Conservation (phyloP, 169 alveolate genomes). For the Cryptosporidium viatorum region DNA sequence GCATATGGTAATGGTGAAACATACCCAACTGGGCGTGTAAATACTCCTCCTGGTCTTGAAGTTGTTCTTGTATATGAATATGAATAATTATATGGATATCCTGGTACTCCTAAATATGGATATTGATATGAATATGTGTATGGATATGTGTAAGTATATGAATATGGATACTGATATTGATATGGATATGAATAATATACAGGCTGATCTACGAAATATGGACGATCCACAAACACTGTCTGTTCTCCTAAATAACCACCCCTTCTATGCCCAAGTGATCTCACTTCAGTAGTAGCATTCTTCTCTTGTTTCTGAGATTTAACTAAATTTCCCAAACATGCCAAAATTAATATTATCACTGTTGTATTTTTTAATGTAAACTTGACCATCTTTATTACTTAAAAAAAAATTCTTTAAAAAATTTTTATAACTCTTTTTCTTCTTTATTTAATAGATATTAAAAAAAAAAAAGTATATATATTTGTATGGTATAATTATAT, state of each 20-base stretch:
- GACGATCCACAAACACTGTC: slow-evolving; percentile 26
- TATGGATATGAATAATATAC: slow-evolving; percentile 42
- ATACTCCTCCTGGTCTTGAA: slow-evolving; percentile 39
- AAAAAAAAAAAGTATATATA: background rate
- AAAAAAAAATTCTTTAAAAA: background rate
- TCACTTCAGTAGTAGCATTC: background rate
- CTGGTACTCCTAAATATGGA: slow-evolving; percentile 9
- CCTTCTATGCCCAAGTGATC: slow-evolving; percentile 69
- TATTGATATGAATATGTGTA: slow-evolving; percentile 33
- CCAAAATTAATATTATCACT: background rate
- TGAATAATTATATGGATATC: slow-evolving; percentile 49
- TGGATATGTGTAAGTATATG: slow-evolving; percentile 18
- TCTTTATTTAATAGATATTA: background rate
- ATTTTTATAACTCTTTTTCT: background rate
- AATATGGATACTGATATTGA: slow-evolving; percentile 39
- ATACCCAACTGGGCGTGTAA: background rate
- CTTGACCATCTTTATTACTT: slow-evolving; percentile 15
- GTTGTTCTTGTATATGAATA: slow-evolving; percentile 64
- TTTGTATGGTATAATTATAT: background rate
- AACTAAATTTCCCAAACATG: background rate
- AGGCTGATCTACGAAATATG: slow-evolving; percentile 14
- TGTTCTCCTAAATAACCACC: slow-evolving; percentile 39
- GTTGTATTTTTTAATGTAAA: background rate
- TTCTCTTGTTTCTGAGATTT: slow-evolving; percentile 10
- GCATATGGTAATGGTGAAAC: background rate